phyloP scores from a whole-genome alignment of 2,329 filamentous ascomycete genomes.

The Plenodomus lindquistii region DNA sequence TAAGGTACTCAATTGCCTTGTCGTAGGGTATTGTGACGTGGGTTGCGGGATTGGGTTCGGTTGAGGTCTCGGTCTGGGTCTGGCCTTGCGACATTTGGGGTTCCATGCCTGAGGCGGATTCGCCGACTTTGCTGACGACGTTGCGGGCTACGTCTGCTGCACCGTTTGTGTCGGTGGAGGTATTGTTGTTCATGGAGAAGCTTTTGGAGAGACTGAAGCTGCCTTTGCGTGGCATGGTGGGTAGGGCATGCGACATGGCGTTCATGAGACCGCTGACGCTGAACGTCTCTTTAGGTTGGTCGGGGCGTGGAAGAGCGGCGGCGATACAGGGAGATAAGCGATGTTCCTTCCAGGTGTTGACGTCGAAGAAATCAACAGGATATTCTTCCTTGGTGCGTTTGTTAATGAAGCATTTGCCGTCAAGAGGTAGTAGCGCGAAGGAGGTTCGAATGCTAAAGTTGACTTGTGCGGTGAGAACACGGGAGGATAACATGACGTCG shows the following conservation, averaged over 20 bases:
- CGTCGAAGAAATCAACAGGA: slow-evolving; percentile 80
- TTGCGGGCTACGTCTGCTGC: slow-evolving; percentile 28
- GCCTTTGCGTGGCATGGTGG: slow-evolving; percentile 41
- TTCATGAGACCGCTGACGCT: slow-evolving; percentile 51
- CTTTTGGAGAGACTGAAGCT: slow-evolving; percentile 46
- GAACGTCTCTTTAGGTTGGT: slow-evolving; percentile 39
- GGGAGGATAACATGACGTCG: slow-evolving; percentile 84
- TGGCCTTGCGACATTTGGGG: slow-evolving; percentile 53
- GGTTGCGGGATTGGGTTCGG: slow-evolving; percentile 36
- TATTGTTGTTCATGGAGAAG: slow-evolving; percentile 1
- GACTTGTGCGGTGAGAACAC: slow-evolving; percentile 87
- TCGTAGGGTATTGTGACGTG: slow-evolving; percentile 59
- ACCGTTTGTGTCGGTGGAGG: slow-evolving; percentile 10
- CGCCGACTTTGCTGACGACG: slow-evolving; percentile 29
- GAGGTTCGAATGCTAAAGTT: slow-evolving; percentile 90
- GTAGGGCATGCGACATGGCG: slow-evolving; percentile 53
- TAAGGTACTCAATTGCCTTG: slow-evolving; percentile 68
- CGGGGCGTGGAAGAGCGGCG: slow-evolving; percentile 64
- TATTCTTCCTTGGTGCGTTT: slow-evolving; percentile 79
- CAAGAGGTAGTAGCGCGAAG: slow-evolving; percentile 81
- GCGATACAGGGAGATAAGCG: slow-evolving; percentile 76
- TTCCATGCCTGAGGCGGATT: slow-evolving; percentile 45
- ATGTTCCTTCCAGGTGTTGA: slow-evolving; percentile 77
- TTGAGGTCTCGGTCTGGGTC: slow-evolving; percentile 20
- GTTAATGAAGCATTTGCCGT: slow-evolving; percentile 86